Base-by-base conservation (phyloP, 2,329 filamentous ascomycete species). In the Colletotrichum karsti region DNA sequence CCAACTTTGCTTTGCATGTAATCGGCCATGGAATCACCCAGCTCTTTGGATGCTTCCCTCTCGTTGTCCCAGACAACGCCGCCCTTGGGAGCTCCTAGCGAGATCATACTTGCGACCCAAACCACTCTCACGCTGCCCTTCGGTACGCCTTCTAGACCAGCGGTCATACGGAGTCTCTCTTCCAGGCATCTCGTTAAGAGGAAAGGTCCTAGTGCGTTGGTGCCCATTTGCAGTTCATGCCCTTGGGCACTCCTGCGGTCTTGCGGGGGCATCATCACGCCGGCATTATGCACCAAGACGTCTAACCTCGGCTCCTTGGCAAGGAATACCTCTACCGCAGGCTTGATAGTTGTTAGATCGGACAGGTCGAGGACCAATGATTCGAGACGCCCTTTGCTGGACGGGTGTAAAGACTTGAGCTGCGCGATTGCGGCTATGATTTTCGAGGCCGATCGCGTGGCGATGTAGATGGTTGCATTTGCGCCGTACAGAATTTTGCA, bases 381-480 rank as follows among this genome's bases (percentile, higher is more conserved):
- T 37, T 78, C 77, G 10, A 87, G 70, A 72, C 53, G 8, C 73
- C 69, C 63, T 64, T 80, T 76, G 71, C 88, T 83, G 3, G 74
- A 68, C 4, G 77, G 35, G n/a, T 42, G 8, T 13, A n/a, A 28
- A 3, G 15, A 13, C 20, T 28, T 8, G 35, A 56, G 10, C 10
- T 56, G 18, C 10, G 42, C 73, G 54, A 90, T 84, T 35, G 85
- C 84, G 2, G 73, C 67, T 4, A 75, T 73, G 15, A 79, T 85
- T 68, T 85, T 85, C 15, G 79, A 74, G 35, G 78, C 72, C 4
- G 76, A 82, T 30, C 87, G 85, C 3, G 82, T 82, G 4, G 86
- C 85, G 18, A 88, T 74, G 74, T 88, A 89, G 18, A 90, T 83
- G 1, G 79, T 87, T 33, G 80, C 87, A 62, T 87, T 85, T 26